Percentiles rank a stretch among this genome's conserved stretches.
These are phyloP conservation scores for Cladochytrium replicatum DNA, from an alignment of 192 early-diverging fungal species.

Conservation along the genomic window DNA sequence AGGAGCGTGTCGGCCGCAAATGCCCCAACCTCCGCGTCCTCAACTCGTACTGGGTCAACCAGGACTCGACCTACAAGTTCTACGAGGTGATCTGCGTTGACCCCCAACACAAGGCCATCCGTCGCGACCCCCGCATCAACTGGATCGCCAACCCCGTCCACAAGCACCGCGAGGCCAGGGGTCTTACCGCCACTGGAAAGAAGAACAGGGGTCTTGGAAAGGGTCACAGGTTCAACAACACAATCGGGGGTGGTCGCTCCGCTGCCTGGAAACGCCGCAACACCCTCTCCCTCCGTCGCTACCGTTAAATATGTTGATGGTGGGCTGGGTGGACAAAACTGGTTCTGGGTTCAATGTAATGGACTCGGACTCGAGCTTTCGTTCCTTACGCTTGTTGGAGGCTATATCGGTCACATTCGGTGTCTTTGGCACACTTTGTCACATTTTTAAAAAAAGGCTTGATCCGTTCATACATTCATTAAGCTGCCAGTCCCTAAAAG, in stretches of 20 bases:
- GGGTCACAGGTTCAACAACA: constrained; percentile 96
- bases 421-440: no score
- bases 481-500: no score
- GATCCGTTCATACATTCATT: no score
- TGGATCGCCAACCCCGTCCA: constrained; percentile 97
- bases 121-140: constrained; percentile 97
- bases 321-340: no score
- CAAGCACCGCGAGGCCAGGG: constrained; percentile 98
- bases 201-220: constrained; percentile 96
- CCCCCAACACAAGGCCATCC: constrained; percentile 95
- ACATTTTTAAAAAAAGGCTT: no score
- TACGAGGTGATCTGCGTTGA: constrained; percentile 98
- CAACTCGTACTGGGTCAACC: constrained; percentile 99
- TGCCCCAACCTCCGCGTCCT: constrained; percentile 97
- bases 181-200: constrained; percentile 92
- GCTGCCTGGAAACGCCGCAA: constrained; percentile 91
- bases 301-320: no score
- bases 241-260: constrained; percentile 85
- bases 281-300: constrained; percentile 89
- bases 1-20: constrained; percentile 95
- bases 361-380: no score
- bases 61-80: constrained; percentile 98
- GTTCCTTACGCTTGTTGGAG: no score
- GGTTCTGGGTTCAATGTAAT: no score
- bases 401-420: no score